These are phyloP conservation scores for Cryptococcus maquisensis DNA, from an alignment of 1,284 basidiomycete species.

Conservation along the genomic window DNA sequence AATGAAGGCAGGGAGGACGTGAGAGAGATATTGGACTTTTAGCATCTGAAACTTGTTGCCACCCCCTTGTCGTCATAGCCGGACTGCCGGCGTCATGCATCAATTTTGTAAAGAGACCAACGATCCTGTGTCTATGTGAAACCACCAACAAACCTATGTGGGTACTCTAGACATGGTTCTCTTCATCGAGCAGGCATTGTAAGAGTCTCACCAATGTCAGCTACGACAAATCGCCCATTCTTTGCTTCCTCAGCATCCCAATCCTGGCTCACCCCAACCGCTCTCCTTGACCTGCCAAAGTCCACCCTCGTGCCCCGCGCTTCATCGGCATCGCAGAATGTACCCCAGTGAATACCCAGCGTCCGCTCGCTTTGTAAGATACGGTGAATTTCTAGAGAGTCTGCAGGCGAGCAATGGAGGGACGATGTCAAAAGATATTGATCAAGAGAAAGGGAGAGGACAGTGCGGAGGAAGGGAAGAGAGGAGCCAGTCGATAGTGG, in stretches of 20 bases:
- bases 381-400: conserved; percentile 42
- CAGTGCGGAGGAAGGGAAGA: conserved; percentile 45
- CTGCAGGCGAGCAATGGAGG: conserved; percentile 45
- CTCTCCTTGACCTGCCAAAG: conserved; percentile 38
- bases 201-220: conserved; percentile 45
- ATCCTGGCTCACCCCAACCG: conserved; percentile 22
- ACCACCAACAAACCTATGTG: too few species aligned
- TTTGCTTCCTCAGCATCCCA: conserved; percentile 24
- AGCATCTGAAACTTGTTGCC: not conserved
- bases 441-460: conserved; percentile 44
- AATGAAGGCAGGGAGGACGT: conserved; percentile 5
- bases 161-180: not conserved
- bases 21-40: not conserved
- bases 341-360: conserved; percentile 49
- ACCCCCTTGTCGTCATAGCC: not conserved
- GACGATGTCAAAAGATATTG: conserved; percentile 48
- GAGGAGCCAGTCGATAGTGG: conserved; percentile 46
- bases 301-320: conserved; percentile 44
- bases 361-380: conserved; percentile 32
- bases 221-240: conserved; percentile 38
- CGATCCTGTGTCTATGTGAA: not conserved
- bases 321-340: conserved; percentile 46
- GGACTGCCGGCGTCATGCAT: not conserved
- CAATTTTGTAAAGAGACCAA: not conserved
- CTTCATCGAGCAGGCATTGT: conserved; percentile 14